Conservation (phyloP, 1,284 basidiomycete genomes). For the Austroboletus niveus region DNA sequence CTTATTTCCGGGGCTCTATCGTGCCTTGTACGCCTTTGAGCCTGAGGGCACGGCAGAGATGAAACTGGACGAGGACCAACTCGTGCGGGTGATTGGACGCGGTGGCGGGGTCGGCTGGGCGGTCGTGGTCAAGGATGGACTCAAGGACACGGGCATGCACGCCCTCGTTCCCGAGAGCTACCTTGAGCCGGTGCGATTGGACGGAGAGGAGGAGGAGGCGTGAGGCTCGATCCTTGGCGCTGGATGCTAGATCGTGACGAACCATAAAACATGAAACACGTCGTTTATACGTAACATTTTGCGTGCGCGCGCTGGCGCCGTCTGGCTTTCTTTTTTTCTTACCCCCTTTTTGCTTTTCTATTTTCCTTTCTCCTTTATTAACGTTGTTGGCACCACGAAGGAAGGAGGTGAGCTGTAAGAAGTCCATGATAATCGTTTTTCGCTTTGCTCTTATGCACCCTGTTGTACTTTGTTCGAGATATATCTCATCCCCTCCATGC, state of each 20-base stretch:
- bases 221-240: neutral
- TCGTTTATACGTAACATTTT: neutral
- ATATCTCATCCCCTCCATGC: neutral
- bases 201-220: conserved; percentile 30
- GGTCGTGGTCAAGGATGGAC: conserved; percentile 48
- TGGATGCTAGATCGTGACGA: neutral
- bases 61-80: conserved; percentile 67
- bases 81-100: conserved; percentile 63
- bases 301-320: neutral
- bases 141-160: conserved; percentile 42
- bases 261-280: neutral
- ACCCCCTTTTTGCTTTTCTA: neutral
- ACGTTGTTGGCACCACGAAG: neutral
- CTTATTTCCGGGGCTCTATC: conserved; percentile 64
- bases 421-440: neutral
- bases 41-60: conserved; percentile 76
- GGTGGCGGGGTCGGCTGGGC: conserved; percentile 78
- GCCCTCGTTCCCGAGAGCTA: conserved; percentile 71
- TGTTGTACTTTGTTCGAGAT: neutral
- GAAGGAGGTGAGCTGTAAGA: neutral
- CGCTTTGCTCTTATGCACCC: neutral
- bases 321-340: neutral
- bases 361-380: neutral
- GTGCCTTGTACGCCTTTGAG: conserved; percentile 68
- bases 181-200: conserved; percentile 49